Conservation (phyloP, 352 stramenopile genomes). For the Aphanomyces cochlioides region DNA sequence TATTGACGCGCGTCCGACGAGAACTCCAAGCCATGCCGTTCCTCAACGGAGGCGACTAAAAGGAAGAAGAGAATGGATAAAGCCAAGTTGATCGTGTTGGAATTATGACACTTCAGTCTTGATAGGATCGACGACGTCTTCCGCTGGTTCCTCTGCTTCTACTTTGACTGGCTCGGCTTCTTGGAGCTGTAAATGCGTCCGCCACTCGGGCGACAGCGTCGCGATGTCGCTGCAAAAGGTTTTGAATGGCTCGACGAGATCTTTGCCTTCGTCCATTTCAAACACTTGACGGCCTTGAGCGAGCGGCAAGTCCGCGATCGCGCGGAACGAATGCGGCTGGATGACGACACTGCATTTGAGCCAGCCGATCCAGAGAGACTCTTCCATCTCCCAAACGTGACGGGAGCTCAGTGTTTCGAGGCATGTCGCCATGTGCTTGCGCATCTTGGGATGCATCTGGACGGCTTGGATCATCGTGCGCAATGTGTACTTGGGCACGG, state of each 20-base stretch:
- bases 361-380: constrained; percentile 71
- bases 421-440: constrained; percentile 56
- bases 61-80: no score
- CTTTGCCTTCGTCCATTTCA: constrained; percentile 49
- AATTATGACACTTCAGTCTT: not conserved
- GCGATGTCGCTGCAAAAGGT: constrained; percentile 8
- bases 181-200: constrained; percentile 15
- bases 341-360: constrained; percentile 73
- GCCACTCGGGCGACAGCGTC: constrained; percentile 8
- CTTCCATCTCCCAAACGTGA: constrained; percentile 65
- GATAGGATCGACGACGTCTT: constrained; percentile 2
- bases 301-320: constrained; percentile 57
- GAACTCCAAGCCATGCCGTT: constrained; percentile 12
- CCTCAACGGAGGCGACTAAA: not conserved
- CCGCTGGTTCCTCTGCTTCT: not conserved
- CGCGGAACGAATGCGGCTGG: constrained; percentile 62
- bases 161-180: not conserved
- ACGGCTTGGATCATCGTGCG: constrained; percentile 77
- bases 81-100: no score
- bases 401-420: constrained; percentile 52
- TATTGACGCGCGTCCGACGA: not conserved
- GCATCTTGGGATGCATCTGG: constrained; percentile 59
- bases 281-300: constrained; percentile 48
- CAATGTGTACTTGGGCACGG: constrained; percentile 62
- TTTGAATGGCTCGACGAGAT: constrained; percentile 35